Evolutionary conservation across 345 rosid genomes (phyloP).

Genomic region (Reutealis trisperma): DNA sequence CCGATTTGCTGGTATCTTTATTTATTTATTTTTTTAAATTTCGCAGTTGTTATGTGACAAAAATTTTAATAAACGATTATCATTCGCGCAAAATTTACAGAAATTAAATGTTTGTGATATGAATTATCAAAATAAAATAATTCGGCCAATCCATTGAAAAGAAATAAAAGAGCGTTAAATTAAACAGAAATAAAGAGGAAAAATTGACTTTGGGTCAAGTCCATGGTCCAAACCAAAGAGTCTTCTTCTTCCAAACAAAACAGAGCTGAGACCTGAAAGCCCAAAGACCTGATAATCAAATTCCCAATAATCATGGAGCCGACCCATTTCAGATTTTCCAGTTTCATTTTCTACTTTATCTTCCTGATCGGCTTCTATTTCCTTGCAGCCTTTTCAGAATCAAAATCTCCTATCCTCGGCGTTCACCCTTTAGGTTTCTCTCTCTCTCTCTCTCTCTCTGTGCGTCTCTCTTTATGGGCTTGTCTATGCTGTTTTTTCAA

Average conservation of each 20-base stretch:
- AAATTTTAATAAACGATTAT: too few species aligned
- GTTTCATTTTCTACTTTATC: background rate
- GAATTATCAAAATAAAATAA: too few species aligned
- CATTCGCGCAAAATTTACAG: too few species aligned
- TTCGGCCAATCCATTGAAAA: too few species aligned
- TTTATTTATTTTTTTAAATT: too few species aligned
- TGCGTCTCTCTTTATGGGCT: background rate
- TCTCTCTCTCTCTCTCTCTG: background rate
- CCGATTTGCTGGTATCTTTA: too few species aligned
- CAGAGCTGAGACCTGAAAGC: background rate
- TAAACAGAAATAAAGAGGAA: too few species aligned
- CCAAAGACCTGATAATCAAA: background rate
- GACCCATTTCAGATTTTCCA: too few species aligned
- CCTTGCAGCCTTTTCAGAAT: constrained; percentile 28
- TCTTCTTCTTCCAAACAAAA: too few species aligned
- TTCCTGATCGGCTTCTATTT: constrained; percentile 4
- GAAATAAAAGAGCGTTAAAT: background rate
- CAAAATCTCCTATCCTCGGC: constrained; percentile 45
- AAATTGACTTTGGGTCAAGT: constrained; percentile 7
- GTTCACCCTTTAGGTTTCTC: constrained; percentile 66
- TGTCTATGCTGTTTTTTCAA: background rate
- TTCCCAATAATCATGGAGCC: background rate
- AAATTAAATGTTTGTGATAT: too few species aligned
- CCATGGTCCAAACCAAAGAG: too few species aligned
- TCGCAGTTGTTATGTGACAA: too few species aligned